Conservation (phyloP, 202 grass and related monocot genomes). For the Panicum hallii region DNA sequence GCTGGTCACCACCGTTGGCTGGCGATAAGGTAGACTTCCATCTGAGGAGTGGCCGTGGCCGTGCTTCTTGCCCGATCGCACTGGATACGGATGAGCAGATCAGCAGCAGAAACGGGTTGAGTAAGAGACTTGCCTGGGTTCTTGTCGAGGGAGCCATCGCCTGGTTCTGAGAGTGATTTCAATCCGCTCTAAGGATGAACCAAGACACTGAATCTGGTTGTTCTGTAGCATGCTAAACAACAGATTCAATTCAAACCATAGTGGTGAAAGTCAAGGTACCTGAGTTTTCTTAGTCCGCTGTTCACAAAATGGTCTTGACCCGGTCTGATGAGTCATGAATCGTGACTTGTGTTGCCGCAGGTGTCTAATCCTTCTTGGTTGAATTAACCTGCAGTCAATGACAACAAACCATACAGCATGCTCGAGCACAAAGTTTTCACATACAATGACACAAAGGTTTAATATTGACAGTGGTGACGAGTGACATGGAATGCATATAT, state of each 20-base stretch:
- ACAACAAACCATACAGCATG: neutral
- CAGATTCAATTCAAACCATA: too few relatives aligned
- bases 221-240: too few relatives aligned
- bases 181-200: neutral
- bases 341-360: too few relatives aligned
- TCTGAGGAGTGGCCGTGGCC: constrained; percentile 37
- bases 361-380: too few relatives aligned
- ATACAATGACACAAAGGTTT: neutral
- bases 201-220: neutral
- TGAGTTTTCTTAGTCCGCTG: too few relatives aligned
- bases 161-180: constrained; percentile 4
- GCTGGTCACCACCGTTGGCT: neutral
- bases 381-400: too few relatives aligned
- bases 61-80: constrained; percentile 20
- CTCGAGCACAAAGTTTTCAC: neutral
- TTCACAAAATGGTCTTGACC: too few relatives aligned
- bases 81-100: neutral
- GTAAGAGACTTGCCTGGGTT: neutral
- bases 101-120: neutral
- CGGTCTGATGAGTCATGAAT: too few relatives aligned
- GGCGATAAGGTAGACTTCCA: constrained; percentile 50
- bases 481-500: neutral
- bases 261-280: too few relatives aligned
- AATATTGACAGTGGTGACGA: neutral
- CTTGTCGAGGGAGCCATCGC: neutral